These are phyloP conservation scores for Nissolia schottii DNA, from an alignment of 306 rosid genomes.

Conservation along the genomic window DNA sequence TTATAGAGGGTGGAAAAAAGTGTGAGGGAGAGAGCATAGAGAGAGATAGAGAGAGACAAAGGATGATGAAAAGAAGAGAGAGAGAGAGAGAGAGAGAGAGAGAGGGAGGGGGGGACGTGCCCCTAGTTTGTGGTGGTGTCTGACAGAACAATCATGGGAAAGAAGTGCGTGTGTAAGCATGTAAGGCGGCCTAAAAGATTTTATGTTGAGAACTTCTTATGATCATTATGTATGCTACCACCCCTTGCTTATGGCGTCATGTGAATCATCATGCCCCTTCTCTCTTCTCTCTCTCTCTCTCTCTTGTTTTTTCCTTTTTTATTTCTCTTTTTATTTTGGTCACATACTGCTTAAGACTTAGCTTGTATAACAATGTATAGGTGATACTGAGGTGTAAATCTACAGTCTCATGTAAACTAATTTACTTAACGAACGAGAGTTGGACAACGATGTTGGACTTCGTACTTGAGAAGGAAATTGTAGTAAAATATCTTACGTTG, in stretches of 20 bases:
- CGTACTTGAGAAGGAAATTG: too few relatives aligned
- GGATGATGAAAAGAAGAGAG: neutral
- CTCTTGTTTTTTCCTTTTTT: neutral
- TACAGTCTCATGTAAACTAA: too few relatives aligned
- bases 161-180: slow-evolving; percentile 96
- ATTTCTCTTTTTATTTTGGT: neutral
- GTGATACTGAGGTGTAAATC: too few relatives aligned
- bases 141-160: slow-evolving; percentile 99
- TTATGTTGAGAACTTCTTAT: slow-evolving; percentile 41
- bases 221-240: too few relatives aligned
- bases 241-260: slow-evolving; percentile 77
- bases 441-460: too few relatives aligned
- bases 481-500: too few relatives aligned
- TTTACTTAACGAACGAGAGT: too few relatives aligned
- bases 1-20: slow-evolving; percentile 67
- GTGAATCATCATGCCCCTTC: slow-evolving; percentile 65
- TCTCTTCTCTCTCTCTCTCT: too few relatives aligned
- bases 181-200: slow-evolving; percentile 95
- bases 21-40: neutral
- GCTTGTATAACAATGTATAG: neutral
- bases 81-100: neutral
- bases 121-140: slow-evolving; percentile 54
- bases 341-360: neutral
- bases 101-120: slow-evolving; percentile 54
- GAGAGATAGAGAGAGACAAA: neutral